Evolutionary conservation across 768 basidiomycete species (phyloP).

Genomic region (Xerocomus spinulosus): DNA sequence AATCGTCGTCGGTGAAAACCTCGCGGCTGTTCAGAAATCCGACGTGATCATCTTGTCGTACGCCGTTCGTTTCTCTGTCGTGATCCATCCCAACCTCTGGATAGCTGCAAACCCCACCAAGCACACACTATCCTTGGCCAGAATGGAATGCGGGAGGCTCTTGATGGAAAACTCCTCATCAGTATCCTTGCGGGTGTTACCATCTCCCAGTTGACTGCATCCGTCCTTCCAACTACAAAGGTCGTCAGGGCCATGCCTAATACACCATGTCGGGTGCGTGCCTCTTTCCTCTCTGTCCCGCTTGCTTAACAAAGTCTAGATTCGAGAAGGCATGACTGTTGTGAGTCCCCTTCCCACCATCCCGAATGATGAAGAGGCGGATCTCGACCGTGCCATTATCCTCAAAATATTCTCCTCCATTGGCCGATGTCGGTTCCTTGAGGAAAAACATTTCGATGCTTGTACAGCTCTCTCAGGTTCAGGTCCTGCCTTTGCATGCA

Average conservation of each 20-base stretch:
- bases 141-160: constrained; percentile 73
- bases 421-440: constrained; percentile 91
- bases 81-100: neutral
- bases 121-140: constrained; percentile 70
- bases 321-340: constrained; percentile 98
- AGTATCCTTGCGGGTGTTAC: constrained; percentile 98
- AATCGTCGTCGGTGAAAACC: constrained; percentile 64
- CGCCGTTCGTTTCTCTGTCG: constrained; percentile 20
- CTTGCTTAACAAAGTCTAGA: constrained; percentile 44
- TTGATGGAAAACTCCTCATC: constrained; percentile 88
- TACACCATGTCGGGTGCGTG: constrained; percentile 84
- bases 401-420: constrained; percentile 96
- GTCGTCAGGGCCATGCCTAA: constrained; percentile 98
- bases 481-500: constrained; percentile 94
- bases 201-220: constrained; percentile 68
- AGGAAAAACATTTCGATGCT: constrained; percentile 98
- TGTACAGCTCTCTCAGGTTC: constrained; percentile 95
- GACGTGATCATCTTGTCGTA: constrained; percentile 91
- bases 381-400: constrained; percentile 66
- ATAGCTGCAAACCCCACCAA: constrained; percentile 91
- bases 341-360: constrained; percentile 67
- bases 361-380: constrained; percentile 35
- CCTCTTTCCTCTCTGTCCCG: neutral
- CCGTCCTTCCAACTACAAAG: constrained; percentile 73
- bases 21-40: constrained; percentile 62